Percentiles rank a stretch among this genome's conserved stretches.
phyloP scores from a whole-genome alignment of 352 stramenopile species.

The Pythium inflatum region DNA sequence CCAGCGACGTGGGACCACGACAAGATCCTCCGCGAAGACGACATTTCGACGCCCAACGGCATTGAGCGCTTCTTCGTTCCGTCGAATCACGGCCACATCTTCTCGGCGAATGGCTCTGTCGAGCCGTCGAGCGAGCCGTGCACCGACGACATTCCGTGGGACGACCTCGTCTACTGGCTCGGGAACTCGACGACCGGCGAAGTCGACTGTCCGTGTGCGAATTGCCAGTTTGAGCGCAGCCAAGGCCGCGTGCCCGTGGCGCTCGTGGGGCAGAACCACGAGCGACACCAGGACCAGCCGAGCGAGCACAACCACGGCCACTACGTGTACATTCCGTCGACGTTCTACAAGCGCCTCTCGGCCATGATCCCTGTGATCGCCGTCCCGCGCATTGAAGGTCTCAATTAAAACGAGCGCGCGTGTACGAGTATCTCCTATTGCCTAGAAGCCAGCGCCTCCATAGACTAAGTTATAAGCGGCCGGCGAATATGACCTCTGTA shows the following conservation, averaged over 20 bases:
- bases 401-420: too few species aligned
- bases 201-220: slow-evolving; percentile 26
- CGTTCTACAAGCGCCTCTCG: slow-evolving; percentile 11
- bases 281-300: too few species aligned
- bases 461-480: too few species aligned
- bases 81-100: slow-evolving; percentile 2
- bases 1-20: slow-evolving; percentile 2
- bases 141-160: slow-evolving; percentile 30
- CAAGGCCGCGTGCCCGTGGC: slow-evolving; percentile 5
- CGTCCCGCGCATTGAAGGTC: slow-evolving; percentile 18
- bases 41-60: not conserved
- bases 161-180: slow-evolving; percentile 36
- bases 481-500: too few species aligned
- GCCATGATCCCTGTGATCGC: slow-evolving; percentile 17
- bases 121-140: slow-evolving; percentile 24
- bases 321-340: slow-evolving; percentile 40
- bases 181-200: slow-evolving; percentile 24
- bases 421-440: too few species aligned
- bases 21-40: slow-evolving; percentile 2
- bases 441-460: too few species aligned
- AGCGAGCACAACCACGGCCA: slow-evolving; percentile 28
- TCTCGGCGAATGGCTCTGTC: slow-evolving; percentile 4
- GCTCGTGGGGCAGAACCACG: not conserved
- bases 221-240: slow-evolving; percentile 16
- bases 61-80: slow-evolving; percentile 1